phyloP scores from a whole-genome alignment of 495 filamentous ascomycete species.

The Trichoderma gamsii region DNA sequence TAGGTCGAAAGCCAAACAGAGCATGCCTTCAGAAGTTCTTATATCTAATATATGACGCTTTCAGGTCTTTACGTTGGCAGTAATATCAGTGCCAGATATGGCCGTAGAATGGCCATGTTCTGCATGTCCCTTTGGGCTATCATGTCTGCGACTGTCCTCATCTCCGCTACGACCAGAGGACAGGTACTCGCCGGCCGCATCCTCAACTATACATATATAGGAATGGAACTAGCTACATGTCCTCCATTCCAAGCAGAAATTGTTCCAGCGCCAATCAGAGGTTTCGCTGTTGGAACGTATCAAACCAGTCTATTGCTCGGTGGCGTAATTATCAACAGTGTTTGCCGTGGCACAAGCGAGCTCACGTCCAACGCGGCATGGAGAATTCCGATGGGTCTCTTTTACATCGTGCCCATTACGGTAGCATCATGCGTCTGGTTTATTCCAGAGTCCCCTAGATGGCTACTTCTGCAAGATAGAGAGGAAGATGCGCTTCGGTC shows the following conservation, averaged over 20 bases:
- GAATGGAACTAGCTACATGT: slow-evolving; percentile 32
- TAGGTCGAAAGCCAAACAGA: not conserved
- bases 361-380: slow-evolving; percentile 27
- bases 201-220: slow-evolving; percentile 34
- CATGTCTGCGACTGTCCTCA: slow-evolving; percentile 28
- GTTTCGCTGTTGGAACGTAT: slow-evolving; percentile 32
- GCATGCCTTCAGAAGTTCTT: not conserved
- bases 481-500: slow-evolving; percentile 26
- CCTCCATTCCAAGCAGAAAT: slow-evolving; percentile 31
- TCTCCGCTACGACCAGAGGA: slow-evolving; percentile 27
- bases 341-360: slow-evolving; percentile 27
- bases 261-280: slow-evolving; percentile 30
- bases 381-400: slow-evolving; percentile 29
- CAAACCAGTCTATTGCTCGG: slow-evolving; percentile 23
- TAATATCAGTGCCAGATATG: slow-evolving; percentile 28
- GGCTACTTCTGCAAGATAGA: slow-evolving; percentile 30
- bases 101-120: slow-evolving; percentile 32
- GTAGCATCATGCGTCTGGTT: slow-evolving; percentile 29
- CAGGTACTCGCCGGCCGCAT: slow-evolving; percentile 32
- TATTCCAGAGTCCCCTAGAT: slow-evolving; percentile 32
- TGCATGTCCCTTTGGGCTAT: slow-evolving; percentile 33
- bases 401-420: slow-evolving; percentile 28
- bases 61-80: slow-evolving; percentile 24
- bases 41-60: not conserved
- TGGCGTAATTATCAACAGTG: slow-evolving; percentile 29